Percentiles rank a stretch among this genome's conserved stretches.
phyloP scores from a whole-genome alignment of 441 rosid genomes.

The Francoa sonchifolia region DNA sequence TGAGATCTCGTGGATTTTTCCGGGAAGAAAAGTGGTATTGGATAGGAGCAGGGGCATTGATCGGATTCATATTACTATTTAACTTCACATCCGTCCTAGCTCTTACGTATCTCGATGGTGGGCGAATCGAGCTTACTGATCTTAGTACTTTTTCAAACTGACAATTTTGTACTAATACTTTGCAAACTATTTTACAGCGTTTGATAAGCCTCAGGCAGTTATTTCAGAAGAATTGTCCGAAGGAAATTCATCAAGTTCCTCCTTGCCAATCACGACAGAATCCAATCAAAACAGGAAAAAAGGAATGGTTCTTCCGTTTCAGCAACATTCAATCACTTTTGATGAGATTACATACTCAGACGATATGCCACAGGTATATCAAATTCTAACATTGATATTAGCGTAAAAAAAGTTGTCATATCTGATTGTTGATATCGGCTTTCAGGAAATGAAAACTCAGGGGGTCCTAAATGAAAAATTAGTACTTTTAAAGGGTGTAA shows the following conservation, averaged over 20 bases:
- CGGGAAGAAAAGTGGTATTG: conserved; percentile 52
- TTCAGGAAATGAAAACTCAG: conserved; percentile 51
- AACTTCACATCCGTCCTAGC: conserved; percentile 37
- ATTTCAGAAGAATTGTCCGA: conserved; percentile 26
- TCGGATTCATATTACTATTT: conserved; percentile 39
- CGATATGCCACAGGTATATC: conserved; percentile 60
- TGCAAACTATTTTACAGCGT: conserved; percentile 25
- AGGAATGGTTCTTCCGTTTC: conserved; percentile 90
- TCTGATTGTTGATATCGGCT: background rate
- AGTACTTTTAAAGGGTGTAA: conserved; percentile 56
- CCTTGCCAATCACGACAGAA: too few species aligned
- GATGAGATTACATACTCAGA: conserved; percentile 44
- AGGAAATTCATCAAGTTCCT: too few species aligned
- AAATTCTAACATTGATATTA: background rate
- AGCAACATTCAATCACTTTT: conserved; percentile 60
- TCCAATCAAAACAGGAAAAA: conserved; percentile 21
- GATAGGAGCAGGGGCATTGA: conserved; percentile 45
- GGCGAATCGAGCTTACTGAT: conserved; percentile 11
- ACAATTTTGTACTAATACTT: conserved; percentile 5
- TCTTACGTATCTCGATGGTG: conserved; percentile 44
- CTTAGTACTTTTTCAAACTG: background rate
- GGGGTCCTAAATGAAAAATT: conserved; percentile 44
- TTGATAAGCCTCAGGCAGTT: conserved; percentile 43
- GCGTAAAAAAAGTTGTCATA: background rate
- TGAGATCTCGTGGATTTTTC: conserved; percentile 42